These are phyloP conservation scores for Colletotrichum magnum DNA, from an alignment of 2,329 filamentous ascomycete genomes.

Conservation along the genomic window DNA sequence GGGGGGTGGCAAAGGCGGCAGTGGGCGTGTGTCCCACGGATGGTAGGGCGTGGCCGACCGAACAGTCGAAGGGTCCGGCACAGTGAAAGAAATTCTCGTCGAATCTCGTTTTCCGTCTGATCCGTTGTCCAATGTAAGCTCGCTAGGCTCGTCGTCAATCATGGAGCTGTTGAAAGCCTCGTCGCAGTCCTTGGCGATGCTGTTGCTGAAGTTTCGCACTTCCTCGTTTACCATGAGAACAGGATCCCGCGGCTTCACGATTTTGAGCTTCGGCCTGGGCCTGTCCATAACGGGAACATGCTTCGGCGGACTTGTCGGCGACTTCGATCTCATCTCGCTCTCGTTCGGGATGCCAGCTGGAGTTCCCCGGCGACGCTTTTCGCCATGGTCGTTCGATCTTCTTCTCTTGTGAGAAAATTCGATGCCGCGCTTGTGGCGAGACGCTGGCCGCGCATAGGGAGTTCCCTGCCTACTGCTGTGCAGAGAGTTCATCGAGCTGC, in stretches of 20 bases:
- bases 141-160: slow-evolving; percentile 54
- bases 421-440: slow-evolving; percentile 66
- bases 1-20: slow-evolving; percentile 63
- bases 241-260: slow-evolving; percentile 40
- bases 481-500: slow-evolving; percentile 64
- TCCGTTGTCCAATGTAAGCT: slow-evolving; percentile 48
- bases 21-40: slow-evolving; percentile 62
- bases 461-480: slow-evolving; percentile 61
- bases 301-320: slow-evolving; percentile 23
- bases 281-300: slow-evolving; percentile 37
- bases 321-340: slow-evolving; percentile 10
- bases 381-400: slow-evolving; percentile 43
- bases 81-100: slow-evolving; percentile 59
- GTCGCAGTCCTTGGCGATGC: slow-evolving; percentile 87
- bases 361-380: slow-evolving; percentile 30
- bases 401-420: slow-evolving; percentile 67
- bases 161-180: slow-evolving; percentile 86
- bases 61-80: slow-evolving; percentile 51
- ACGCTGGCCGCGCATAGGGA: slow-evolving; percentile 57
- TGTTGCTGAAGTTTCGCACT: slow-evolving; percentile 84
- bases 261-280: slow-evolving; percentile 44
- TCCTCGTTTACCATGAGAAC: slow-evolving; percentile 75
- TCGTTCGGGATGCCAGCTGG: slow-evolving; percentile 1
- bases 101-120: slow-evolving; percentile 51
- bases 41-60: slow-evolving; percentile 49